phyloP scores from a whole-genome alignment of 2,329 filamentous ascomycete genomes.

The Cladosporium sp. region DNA sequence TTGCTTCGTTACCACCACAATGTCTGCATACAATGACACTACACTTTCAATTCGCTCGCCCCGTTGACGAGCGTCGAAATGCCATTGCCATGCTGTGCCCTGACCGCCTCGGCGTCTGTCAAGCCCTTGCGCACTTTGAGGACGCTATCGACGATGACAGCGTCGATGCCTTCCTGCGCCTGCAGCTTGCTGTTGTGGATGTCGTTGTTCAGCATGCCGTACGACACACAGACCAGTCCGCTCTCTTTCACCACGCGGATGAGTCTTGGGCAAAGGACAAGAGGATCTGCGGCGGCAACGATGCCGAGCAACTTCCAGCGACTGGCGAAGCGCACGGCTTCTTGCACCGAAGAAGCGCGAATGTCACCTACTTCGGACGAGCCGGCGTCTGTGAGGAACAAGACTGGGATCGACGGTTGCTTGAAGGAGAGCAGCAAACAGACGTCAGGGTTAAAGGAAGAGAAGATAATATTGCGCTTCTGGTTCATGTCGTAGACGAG shows the following conservation, averaged over 20 bases:
- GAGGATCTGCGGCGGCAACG: constrained; percentile 79
- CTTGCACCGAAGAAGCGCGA: constrained; percentile 83
- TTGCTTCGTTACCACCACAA: no score
- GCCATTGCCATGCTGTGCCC: constrained; percentile 6
- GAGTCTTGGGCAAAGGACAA: constrained; percentile 82
- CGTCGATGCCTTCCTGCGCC: constrained; percentile 93
- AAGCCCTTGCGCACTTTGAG: constrained; percentile 88
- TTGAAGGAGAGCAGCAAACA: constrained; percentile 94
- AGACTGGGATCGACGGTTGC: constrained; percentile 90
- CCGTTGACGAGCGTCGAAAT: background rate
- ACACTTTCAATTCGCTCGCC: background rate
- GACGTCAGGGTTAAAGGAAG: constrained; percentile 94
- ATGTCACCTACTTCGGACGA: constrained; percentile 80
- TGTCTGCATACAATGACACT: no score
- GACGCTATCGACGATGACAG: constrained; percentile 94
- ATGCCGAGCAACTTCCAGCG: constrained; percentile 94
- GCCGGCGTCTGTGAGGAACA: constrained; percentile 90
- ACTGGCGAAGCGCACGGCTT: constrained; percentile 89
- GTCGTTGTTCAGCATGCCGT: constrained; percentile 88
- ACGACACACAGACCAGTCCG: constrained; percentile 90
- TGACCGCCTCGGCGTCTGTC: constrained; percentile 44
- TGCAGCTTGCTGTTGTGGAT: constrained; percentile 80
- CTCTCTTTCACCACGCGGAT: constrained; percentile 92
- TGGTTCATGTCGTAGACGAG: constrained; percentile 85
- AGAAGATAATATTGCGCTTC: constrained; percentile 91